Conservation (phyloP, 176 grass and related monocot genomes). For the Zea mays region Zm-B73-REFERENCE-NAM-5.0 NC_050100.1:41812001-41812500, state of each 20-base stretch:
- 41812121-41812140: conserved; percentile 5
- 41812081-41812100: conserved; percentile 45
- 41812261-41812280: conserved; percentile 37
- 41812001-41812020: background rate
- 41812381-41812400: conserved; percentile 42
- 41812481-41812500: conserved; percentile 32
- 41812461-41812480: conserved; percentile 25
- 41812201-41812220: conserved; percentile 48
- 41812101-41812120: conserved; percentile 25
- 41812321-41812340: conserved; percentile 55
- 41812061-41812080: conserved; percentile 1
- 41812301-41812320: conserved; percentile 52
- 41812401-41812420: conserved; percentile 49
- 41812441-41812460: conserved; percentile 27
- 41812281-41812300: conserved; percentile 49
- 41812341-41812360: conserved; percentile 57
- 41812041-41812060: background rate
- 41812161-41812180: conserved; percentile 42
- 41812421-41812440: conserved; percentile 32
- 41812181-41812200: conserved; percentile 38
- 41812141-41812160: conserved; percentile 30
- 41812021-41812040: conserved; percentile 20
- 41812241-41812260: conserved; percentile 52
- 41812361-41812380: conserved; percentile 59
- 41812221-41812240: conserved; percentile 53